Evolutionary conservation across 768 basidiomycete genomes (phyloP).

Genomic region (Suillus plorans): DNA sequence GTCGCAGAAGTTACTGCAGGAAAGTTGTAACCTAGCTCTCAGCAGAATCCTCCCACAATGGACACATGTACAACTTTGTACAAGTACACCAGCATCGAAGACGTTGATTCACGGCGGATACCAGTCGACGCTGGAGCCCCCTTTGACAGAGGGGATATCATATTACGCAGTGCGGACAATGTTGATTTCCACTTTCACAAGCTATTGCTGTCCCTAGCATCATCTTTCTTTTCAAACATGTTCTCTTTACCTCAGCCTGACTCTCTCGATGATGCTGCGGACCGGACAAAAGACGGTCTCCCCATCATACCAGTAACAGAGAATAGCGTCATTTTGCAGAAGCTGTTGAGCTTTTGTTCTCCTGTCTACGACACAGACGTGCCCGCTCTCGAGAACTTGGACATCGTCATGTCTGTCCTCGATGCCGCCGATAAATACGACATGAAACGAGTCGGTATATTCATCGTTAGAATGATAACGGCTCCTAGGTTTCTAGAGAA

Average conservation of each 20-base stretch:
- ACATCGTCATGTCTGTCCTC: slow-evolving; percentile 41
- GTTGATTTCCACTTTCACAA: slow-evolving; percentile 55
- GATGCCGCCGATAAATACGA: slow-evolving; percentile 52
- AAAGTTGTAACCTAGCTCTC: slow-evolving; percentile 2
- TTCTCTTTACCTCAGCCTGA: slow-evolving; percentile 50
- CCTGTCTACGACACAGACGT: slow-evolving; percentile 41
- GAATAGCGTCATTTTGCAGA: slow-evolving; percentile 38
- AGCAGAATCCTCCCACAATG: slow-evolving; percentile 6
- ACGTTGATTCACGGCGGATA: slow-evolving; percentile 7
- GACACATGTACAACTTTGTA: background rate
- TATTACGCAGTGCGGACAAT: slow-evolving; percentile 53
- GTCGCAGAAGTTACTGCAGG: background rate
- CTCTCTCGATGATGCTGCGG: slow-evolving; percentile 25
- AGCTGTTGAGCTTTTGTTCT: slow-evolving; percentile 48
- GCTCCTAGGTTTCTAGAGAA: slow-evolving; percentile 32
- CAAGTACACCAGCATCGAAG: background rate
- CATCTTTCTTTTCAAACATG: slow-evolving; percentile 57
- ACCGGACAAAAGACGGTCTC: slow-evolving; percentile 33
- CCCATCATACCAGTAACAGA: slow-evolving; percentile 51
- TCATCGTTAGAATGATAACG: slow-evolving; percentile 31
- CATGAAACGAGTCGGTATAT: slow-evolving; percentile 43
- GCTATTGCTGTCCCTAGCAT: slow-evolving; percentile 52
- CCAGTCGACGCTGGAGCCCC: slow-evolving; percentile 35
- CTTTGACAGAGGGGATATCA: slow-evolving; percentile 55
- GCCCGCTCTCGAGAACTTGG: slow-evolving; percentile 36